phyloP scores from a whole-genome alignment of 129 eudicot species.

The Centella asiatica region DNA sequence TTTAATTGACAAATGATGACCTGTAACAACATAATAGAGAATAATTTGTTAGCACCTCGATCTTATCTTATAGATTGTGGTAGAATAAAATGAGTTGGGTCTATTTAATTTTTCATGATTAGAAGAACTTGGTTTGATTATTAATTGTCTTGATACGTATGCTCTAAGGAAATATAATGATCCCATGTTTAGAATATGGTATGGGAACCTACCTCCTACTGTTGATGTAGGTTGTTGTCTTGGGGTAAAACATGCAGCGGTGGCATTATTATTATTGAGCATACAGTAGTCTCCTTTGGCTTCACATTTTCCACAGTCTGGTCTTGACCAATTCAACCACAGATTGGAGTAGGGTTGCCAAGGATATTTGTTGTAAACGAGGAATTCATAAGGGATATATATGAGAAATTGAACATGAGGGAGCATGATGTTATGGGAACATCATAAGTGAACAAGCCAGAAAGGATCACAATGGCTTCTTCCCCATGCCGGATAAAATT shows the following conservation, averaged over 20 bases:
- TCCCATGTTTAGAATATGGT: not conserved
- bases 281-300: conserved; percentile 3
- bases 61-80: no score
- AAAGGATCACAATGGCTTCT: no score
- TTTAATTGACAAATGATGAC: not conserved
- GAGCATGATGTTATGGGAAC: conserved; percentile 1
- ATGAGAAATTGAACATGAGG: not conserved
- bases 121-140: no score
- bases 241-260: not conserved
- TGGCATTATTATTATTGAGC: not conserved
- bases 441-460: not conserved
- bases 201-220: not conserved
- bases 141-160: no score
- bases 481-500: no score
- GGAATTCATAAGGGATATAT: not conserved
- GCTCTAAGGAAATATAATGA: no score
- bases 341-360: not conserved
- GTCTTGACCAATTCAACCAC: not conserved
- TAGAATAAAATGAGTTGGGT: no score
- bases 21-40: not conserved
- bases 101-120: no score
- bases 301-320: conserved; percentile 11
- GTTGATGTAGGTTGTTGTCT: not conserved
- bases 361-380: not conserved
- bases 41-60: no score